Evolutionary conservation across 805 yeast species (phyloP).

Genomic region (Lipomyces kockii): DNA sequence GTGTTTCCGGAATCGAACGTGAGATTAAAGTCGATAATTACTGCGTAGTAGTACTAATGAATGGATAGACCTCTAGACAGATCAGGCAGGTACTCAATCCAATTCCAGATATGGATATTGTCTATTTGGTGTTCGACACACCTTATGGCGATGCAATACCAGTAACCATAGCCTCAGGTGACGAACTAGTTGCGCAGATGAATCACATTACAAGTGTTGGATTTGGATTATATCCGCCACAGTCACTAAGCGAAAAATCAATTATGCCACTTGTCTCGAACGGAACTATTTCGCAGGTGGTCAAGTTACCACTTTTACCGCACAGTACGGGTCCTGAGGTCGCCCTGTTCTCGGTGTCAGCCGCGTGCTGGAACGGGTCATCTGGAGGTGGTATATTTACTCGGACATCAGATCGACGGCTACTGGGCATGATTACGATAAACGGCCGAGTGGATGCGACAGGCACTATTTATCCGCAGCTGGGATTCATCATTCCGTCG

Average conservation of each 20-base stretch:
- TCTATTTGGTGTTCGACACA: not conserved
- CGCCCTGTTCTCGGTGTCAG: conserved; percentile 11
- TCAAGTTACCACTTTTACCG: conserved; percentile 6
- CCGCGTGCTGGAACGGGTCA: conserved; percentile 31
- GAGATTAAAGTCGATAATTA: not conserved
- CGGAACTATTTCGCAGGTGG: conserved; percentile 16
- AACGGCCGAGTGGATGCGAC: conserved; percentile 14
- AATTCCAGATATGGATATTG: conserved; percentile 1
- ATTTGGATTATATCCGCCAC: conserved; percentile 17
- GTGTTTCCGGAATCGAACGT: not conserved
- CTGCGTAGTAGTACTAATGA: not conserved
- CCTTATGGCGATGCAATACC: not conserved
- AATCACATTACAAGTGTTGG: conserved; percentile 12
- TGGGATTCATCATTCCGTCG: conserved; percentile 23
- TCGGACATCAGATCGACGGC: not conserved
- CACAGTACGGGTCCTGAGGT: not conserved
- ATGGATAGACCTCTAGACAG: not conserved
- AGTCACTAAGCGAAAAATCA: not conserved
- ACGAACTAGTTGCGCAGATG: not conserved
- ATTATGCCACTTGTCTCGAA: conserved; percentile 10
- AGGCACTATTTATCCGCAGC: conserved; percentile 14
- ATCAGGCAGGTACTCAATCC: not conserved
- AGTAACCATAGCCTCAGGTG: not conserved
- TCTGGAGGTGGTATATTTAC: conserved; percentile 26
- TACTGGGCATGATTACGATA: conserved; percentile 26